Percentiles rank a stretch among this genome's conserved stretches.
Evolutionary conservation across 495 filamentous ascomycete genomes (phyloP).

Genomic region (Neurospora sp.): DNA sequence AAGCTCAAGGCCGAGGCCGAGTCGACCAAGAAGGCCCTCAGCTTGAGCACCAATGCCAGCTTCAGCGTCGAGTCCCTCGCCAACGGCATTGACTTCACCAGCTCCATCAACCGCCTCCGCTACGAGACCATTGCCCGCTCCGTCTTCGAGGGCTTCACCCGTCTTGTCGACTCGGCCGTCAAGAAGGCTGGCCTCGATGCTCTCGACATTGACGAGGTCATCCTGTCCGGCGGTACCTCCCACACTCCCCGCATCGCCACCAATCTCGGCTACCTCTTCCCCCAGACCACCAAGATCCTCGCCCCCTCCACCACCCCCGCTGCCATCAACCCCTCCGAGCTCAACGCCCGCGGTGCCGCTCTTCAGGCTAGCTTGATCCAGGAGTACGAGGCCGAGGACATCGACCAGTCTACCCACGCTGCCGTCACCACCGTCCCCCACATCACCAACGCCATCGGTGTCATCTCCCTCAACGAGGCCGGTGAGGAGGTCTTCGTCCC

Average conservation of each 20-base stretch:
- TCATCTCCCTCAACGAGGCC: constrained; percentile 58
- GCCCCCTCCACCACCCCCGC: constrained; percentile 66
- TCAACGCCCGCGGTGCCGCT: constrained; percentile 80
- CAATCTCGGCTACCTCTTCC: constrained; percentile 68
- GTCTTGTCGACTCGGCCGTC: constrained; percentile 70
- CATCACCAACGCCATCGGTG: constrained; percentile 76
- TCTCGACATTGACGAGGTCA: constrained; percentile 88
- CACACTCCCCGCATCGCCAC: constrained; percentile 89
- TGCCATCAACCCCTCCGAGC: constrained; percentile 88
- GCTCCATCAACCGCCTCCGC: constrained; percentile 82
- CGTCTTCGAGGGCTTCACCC: constrained; percentile 77
- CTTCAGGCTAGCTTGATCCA: constrained; percentile 89
- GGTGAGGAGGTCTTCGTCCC: constrained; percentile 59
- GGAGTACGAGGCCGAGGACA: constrained; percentile 86
- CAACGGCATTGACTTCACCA: constrained; percentile 81
- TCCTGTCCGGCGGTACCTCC: constrained; percentile 82
- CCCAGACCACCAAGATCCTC: constrained; percentile 63
- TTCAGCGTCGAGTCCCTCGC: constrained; percentile 83
- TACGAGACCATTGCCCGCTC: constrained; percentile 84
- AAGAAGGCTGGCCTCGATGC: constrained; percentile 89
- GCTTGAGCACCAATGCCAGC: constrained; percentile 73
- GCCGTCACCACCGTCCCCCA: constrained; percentile 91
- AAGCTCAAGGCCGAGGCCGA: constrained; percentile 92
- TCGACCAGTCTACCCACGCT: constrained; percentile 90
- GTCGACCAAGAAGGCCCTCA: constrained; percentile 79